A percentile compares a stretch with the other conserved stretches of the same genome.
Conservation (phyloP, 2,329 filamentous ascomycete genomes). For the Bipolaris cookei region DNA sequence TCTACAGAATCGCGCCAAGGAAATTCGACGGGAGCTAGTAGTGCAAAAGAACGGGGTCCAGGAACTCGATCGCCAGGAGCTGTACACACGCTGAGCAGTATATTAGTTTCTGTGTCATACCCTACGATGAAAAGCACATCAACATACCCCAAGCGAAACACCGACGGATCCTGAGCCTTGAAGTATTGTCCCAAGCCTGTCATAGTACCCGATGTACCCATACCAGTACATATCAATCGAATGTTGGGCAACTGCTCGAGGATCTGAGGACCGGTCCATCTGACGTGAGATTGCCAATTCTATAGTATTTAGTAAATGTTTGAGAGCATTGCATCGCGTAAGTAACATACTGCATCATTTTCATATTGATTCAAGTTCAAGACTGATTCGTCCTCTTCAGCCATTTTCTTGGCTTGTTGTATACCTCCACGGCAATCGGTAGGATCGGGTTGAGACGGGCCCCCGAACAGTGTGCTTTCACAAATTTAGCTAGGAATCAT, state of each 20-base stretch:
- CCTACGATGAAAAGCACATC: accelerated
- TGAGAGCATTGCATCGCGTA: not conserved
- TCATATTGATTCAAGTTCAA: conserved; percentile 65
- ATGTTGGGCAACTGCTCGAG: conserved; percentile 63
- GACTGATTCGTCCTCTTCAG: conserved; percentile 50
- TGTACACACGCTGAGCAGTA: conserved; percentile 59
- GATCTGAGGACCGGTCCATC: conserved; percentile 67
- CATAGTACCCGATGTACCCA: conserved; percentile 61
- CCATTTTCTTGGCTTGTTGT: conserved; percentile 19
- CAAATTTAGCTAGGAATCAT: not conserved
- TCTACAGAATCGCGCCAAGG: conserved; percentile 65
- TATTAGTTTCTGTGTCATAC: conserved; percentile 1
- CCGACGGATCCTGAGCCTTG: conserved; percentile 28
- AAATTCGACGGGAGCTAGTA: conserved; percentile 60
- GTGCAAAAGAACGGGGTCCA: conserved; percentile 61
- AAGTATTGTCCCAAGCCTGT: conserved; percentile 34
- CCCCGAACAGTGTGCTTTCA: conserved; percentile 57
- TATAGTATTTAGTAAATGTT: not conserved
- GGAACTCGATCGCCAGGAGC: conserved; percentile 64
- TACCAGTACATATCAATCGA: conserved; percentile 62
- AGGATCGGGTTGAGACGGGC: conserved; percentile 49
- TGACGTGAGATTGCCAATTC: conserved; percentile 63
- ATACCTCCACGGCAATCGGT: conserved; percentile 29
- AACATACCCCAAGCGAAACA: conserved; percentile 25
- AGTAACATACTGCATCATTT: conserved; percentile 50